Conservation (phyloP, 306 rosid species). For the Comarum palustre region DNA sequence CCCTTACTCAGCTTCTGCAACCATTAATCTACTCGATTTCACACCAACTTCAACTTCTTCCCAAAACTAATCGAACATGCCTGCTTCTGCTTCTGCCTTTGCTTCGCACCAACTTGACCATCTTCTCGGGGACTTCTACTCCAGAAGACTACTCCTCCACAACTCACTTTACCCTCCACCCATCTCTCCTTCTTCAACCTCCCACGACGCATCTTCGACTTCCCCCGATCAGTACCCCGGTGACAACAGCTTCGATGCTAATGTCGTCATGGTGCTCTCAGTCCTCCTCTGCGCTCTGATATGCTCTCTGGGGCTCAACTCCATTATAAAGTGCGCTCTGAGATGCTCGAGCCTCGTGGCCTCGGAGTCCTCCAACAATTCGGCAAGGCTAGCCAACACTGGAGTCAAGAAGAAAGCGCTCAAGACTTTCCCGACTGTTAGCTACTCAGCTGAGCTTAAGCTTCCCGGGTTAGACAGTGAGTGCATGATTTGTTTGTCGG, state of each 20-base stretch:
- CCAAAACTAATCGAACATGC: constrained; percentile 31
- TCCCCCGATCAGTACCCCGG: constrained; percentile 30
- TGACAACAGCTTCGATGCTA: constrained; percentile 67
- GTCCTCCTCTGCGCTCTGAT: constrained; percentile 81
- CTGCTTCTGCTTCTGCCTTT: constrained; percentile 36
- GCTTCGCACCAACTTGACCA: constrained; percentile 33
- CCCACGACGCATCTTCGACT: constrained; percentile 10
- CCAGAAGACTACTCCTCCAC: constrained; percentile 65
- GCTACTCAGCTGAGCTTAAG: constrained; percentile 48
- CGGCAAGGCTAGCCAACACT: constrained; percentile 31
- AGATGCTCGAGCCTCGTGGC: constrained; percentile 53
- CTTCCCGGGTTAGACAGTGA: constrained; percentile 58
- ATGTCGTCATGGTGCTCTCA: constrained; percentile 90
- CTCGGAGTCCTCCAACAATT: constrained; percentile 19
- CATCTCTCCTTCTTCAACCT: constrained; percentile 33
- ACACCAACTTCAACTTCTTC: constrained; percentile 2
- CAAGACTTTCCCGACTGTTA: constrained; percentile 58
- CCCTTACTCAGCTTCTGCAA: not conserved
- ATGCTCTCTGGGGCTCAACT: constrained; percentile 77
- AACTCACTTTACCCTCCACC: constrained; percentile 38
- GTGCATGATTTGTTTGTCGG: constrained; percentile 76
- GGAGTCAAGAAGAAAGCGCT: constrained; percentile 78
- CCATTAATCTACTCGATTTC: constrained; percentile 20
- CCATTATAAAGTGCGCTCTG: constrained; percentile 75
- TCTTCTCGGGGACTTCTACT: constrained; percentile 36